phyloP scores from a whole-genome alignment of 768 basidiomycete species.

The Hygrocybe punicea region DNA sequence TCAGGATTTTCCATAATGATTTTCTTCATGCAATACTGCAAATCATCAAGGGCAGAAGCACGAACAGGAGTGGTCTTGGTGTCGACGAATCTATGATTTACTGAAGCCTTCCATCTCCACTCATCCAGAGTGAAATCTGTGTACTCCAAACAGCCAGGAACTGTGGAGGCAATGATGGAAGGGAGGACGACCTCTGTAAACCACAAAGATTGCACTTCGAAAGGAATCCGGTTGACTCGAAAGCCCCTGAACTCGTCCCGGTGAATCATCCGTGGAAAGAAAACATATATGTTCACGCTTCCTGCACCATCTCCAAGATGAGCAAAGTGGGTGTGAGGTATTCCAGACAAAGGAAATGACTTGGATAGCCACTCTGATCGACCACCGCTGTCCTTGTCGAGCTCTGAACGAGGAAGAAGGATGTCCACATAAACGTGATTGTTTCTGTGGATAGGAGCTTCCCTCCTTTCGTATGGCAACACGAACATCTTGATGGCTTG shows the following conservation, averaged over 20 bases:
- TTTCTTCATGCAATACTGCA: no score
- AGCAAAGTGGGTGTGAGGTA: background rate
- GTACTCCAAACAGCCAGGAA: background rate
- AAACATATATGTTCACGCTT: background rate
- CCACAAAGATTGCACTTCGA: background rate
- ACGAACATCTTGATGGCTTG: background rate
- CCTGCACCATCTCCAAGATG: background rate
- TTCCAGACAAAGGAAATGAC: background rate
- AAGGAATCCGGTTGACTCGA: background rate
- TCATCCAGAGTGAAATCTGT: background rate
- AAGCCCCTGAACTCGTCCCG: background rate
- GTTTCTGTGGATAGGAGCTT: background rate
- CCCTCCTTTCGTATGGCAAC: background rate
- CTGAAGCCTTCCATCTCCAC: background rate
- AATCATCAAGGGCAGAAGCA: background rate
- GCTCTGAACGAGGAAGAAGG: background rate
- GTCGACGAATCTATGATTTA: background rate
- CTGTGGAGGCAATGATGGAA: background rate
- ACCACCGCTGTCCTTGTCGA: background rate
- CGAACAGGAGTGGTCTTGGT: background rate
- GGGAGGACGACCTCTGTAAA: background rate
- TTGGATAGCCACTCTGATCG: background rate
- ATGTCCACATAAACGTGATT: background rate
- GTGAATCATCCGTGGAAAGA: background rate
- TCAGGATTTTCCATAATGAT: no score